Percentiles rank a stretch among this genome's conserved stretches.
phyloP scores from a whole-genome alignment of 805 yeast genomes.

The Lipomyces yamanashiensis region DNA sequence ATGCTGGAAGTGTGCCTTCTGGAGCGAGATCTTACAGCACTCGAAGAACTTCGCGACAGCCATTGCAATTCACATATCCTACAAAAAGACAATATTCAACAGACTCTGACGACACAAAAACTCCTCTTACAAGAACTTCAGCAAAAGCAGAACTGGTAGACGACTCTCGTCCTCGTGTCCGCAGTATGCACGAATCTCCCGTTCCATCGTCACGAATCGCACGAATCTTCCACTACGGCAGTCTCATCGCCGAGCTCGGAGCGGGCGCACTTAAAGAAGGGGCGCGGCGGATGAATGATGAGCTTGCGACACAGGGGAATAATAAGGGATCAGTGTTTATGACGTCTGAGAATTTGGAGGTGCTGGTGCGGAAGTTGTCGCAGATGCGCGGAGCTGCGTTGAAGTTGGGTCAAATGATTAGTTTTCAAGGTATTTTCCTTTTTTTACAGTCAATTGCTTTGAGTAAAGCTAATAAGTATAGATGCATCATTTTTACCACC shows the following conservation, averaged over 20 bases:
- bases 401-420: constrained; percentile 94
- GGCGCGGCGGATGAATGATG: constrained; percentile 61
- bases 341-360: constrained; percentile 81
- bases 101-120: neutral
- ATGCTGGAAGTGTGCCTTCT: neutral
- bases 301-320: constrained; percentile 33
- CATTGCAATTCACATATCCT: neutral
- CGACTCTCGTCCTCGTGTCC: neutral
- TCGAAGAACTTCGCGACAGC: neutral
- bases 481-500: constrained; percentile 53
- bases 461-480: neutral
- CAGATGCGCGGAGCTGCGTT: constrained; percentile 99
- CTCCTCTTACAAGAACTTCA: neutral
- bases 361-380: constrained; percentile 84
- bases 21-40: constrained; percentile 9
- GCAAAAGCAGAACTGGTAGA: constrained; percentile 11
- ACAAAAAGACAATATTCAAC: neutral
- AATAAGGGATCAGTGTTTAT: constrained; percentile 62
- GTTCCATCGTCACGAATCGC: constrained; percentile 90
- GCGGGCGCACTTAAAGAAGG: constrained; percentile 81
- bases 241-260: constrained; percentile 90
- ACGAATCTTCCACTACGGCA: constrained; percentile 89
- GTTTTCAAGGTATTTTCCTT: constrained; percentile 64
- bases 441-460: too few species aligned
- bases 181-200: constrained; percentile 50